Base-by-base conservation (phyloP, 768 basidiomycete species). In the Trametes gibbosa region DNA sequence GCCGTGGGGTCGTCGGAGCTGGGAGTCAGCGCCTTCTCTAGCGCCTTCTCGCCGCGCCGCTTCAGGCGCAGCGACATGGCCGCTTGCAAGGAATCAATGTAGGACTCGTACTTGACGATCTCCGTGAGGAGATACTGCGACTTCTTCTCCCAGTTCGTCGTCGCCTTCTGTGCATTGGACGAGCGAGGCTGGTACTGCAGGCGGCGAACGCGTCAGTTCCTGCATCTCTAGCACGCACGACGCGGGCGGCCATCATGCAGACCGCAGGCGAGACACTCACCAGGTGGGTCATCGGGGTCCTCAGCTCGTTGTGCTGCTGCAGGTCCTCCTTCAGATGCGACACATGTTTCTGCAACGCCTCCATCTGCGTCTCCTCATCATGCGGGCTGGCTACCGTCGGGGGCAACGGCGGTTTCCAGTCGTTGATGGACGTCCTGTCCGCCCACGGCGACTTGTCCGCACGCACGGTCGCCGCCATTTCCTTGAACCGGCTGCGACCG, bases 91-190 rank as follows among this genome's bases (percentile, higher is more conserved):
- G 94, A 91, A 63, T 96, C 94, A 55, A 96, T 88, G 71, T 99
- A 99, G 16, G 90, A 90, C 53, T 92, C 87, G 73, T 98, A 98
- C 72, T 98, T 98, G 69, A 94, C 91, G 41, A 93, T 91, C 75
- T 99, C 96, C 9, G 89, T 84, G 53, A 95, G 79, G 47, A 98
- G 76, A 71, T 92, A 92, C 68, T 92, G 87, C 2, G 91, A 93
- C 70, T 90, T 95, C 70, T 85, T 89, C 75, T 92, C 90, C 93
- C 95, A 98, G 69, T 99, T 99, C 60, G 82, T 81, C 65, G 84
- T 80, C 0, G 97, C 87, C 73, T 87, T 98, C 64, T 78, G 66
- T 0, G 82, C 81, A 69, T 90, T 94, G 23, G 84, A 69, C 23
- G 91, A 86, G 13, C 89, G 85, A 0, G 89, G 81, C 57, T 87